Conservation (phyloP, 1,284 basidiomycete species). For the Microbotryum scabiosae region DNA sequence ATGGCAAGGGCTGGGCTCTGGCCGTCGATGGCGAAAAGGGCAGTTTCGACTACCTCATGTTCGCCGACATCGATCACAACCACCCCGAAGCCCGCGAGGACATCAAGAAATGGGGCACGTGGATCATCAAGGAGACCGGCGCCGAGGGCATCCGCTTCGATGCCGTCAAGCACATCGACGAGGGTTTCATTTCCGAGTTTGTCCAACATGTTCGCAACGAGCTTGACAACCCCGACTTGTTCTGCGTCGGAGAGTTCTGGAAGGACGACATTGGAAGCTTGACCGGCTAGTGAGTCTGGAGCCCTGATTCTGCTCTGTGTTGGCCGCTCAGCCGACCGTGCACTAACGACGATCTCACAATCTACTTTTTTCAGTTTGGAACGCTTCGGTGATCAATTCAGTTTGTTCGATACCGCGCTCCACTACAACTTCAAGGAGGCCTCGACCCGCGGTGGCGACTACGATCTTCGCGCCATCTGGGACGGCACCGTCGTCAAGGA, state of each 20-base stretch:
- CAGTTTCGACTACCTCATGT: constrained; percentile 39
- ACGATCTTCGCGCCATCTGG: constrained; percentile 50
- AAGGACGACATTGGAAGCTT: constrained; percentile 1
- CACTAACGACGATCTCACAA: neutral
- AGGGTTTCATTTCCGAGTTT: constrained; percentile 48
- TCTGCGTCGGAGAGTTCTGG: constrained; percentile 46
- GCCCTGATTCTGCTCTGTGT: neutral
- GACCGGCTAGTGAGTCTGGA: constrained; percentile 4
- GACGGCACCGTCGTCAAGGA: constrained; percentile 50
- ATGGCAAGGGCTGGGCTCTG: constrained; percentile 48
- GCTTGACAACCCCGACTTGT: constrained; percentile 43
- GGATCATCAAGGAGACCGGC: constrained; percentile 62
- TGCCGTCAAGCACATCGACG: constrained; percentile 43
- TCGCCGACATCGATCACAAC: constrained; percentile 59
- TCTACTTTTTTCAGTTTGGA: constrained; percentile 60
- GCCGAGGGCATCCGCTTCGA: constrained; percentile 76
- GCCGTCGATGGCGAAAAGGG: constrained; percentile 43
- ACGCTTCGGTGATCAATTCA: constrained; percentile 48
- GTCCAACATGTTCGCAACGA: constrained; percentile 47
- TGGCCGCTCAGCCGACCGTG: neutral
- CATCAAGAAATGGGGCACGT: constrained; percentile 48
- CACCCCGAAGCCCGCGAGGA: constrained; percentile 61
- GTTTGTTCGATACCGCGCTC: constrained; percentile 51
- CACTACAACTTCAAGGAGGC: constrained; percentile 53
- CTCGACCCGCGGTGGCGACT: constrained; percentile 45